These are phyloP conservation scores for Raphanus hybrid DNA, from an alignment of 441 rosid genomes.

Conservation along the genomic window DNA sequence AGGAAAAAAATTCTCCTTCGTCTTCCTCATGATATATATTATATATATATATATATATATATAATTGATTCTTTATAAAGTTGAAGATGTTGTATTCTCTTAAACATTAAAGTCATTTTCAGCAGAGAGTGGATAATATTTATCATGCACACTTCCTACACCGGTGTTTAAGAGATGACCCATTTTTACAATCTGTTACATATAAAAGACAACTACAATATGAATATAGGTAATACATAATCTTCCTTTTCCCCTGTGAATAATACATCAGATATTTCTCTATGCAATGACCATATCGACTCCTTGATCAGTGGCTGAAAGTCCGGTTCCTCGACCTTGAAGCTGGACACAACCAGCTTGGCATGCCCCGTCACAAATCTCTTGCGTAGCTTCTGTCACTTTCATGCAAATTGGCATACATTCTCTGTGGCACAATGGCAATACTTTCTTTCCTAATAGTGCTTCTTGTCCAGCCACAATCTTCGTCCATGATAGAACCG, in stretches of 20 bases:
- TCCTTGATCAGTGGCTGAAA: conserved; percentile 30
- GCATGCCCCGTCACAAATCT: conserved; percentile 26
- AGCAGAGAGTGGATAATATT: not conserved
- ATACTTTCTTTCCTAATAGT: conserved; percentile 29
- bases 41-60: no score
- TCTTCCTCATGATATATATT: not conserved
- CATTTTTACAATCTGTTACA: not conserved
- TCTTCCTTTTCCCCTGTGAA: not conserved
- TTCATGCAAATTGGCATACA: conserved; percentile 48
- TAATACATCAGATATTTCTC: not conserved
- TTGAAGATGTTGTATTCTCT: not conserved
- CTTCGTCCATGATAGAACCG: conserved; percentile 2
- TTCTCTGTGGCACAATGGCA: conserved; percentile 35
- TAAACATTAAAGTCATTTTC: not conserved
- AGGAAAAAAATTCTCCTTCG: not conserved
- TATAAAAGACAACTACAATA: conserved; percentile 1
- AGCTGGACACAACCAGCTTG: conserved; percentile 37
- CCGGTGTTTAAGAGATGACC: not conserved
- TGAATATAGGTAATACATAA: not conserved
- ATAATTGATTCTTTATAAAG: not conserved
- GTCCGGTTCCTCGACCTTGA: conserved; percentile 41
- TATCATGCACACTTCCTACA: not conserved
- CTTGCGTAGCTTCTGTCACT: conserved; percentile 27
- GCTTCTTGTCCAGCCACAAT: conserved; percentile 37
- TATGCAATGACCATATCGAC: conserved; percentile 35